These are phyloP conservation scores for Beauveria brongniartii DNA, from an alignment of 2,329 filamentous ascomycete genomes.

Conservation along the genomic window DNA sequence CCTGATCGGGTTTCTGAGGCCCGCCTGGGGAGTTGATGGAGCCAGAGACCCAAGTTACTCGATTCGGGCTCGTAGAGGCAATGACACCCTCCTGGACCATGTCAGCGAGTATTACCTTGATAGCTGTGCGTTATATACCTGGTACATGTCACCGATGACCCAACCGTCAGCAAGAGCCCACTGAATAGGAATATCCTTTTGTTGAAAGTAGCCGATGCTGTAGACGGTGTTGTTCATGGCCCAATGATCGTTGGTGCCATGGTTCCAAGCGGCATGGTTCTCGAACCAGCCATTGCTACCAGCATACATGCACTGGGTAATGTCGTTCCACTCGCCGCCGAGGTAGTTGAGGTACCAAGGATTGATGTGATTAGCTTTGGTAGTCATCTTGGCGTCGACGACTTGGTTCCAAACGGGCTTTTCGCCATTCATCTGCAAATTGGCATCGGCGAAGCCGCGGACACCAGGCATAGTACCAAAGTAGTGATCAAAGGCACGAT, in stretches of 20 bases:
- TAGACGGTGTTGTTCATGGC: slow-evolving; percentile 44
- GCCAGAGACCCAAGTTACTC: slow-evolving; percentile 42
- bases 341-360: slow-evolving; percentile 49
- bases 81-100: slow-evolving; percentile 37
- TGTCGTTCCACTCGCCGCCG: slow-evolving; percentile 39
- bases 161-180: slow-evolving; percentile 47
- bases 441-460: slow-evolving; percentile 47
- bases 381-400: slow-evolving; percentile 31
- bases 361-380: slow-evolving; percentile 32
- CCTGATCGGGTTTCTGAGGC: slow-evolving; percentile 32
- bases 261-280: slow-evolving; percentile 44
- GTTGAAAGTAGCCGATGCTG: slow-evolving; percentile 42
- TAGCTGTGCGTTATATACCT: slow-evolving; percentile 12
- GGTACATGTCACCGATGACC: slow-evolving; percentile 50
- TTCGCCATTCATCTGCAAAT: slow-evolving; percentile 41
- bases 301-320: slow-evolving; percentile 46
- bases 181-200: slow-evolving; percentile 45
- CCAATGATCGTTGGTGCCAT: slow-evolving; percentile 45
- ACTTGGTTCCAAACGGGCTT: slow-evolving; percentile 39
- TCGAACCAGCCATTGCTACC: slow-evolving; percentile 43
- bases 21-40: slow-evolving; percentile 41
- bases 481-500: slow-evolving; percentile 36
- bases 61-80: slow-evolving; percentile 44
- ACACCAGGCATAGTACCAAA: slow-evolving; percentile 49
- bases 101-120: slow-evolving; percentile 30